These are phyloP conservation scores for Favolaschia claudopus DNA, from an alignment of 768 basidiomycete genomes.

Conservation along the genomic window DNA sequence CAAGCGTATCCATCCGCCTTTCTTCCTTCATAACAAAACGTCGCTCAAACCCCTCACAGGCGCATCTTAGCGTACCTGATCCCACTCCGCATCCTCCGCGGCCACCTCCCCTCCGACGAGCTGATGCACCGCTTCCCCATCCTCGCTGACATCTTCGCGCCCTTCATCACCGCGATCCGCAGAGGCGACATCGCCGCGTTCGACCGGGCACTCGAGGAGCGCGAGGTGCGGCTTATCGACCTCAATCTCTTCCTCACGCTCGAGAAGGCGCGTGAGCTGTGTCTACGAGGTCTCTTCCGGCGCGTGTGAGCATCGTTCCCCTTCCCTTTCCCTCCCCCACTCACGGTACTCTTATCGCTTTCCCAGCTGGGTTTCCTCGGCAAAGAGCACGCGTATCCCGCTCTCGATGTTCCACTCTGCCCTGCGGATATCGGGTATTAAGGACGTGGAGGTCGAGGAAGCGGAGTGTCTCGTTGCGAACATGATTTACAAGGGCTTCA, in stretches of 20 bases:
- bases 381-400: conserved; percentile 80
- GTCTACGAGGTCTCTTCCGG: conserved; percentile 83
- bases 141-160: conserved; percentile 74
- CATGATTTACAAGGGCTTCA: conserved; percentile 92
- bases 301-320: conserved; percentile 62
- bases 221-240: conserved; percentile 80
- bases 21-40: background rate
- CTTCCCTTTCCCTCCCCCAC: background rate
- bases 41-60: conserved; percentile 48
- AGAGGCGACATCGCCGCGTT: conserved; percentile 81
- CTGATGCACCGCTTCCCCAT: conserved; percentile 79
- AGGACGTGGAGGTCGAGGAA: conserved; percentile 74
- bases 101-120: conserved; percentile 79
- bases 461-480: conserved; percentile 95
- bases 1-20: conserved; percentile 67
- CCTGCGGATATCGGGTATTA: conserved; percentile 70
- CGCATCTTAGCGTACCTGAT: conserved; percentile 92
- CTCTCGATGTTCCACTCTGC: conserved; percentile 84
- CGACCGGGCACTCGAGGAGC: conserved; percentile 76
- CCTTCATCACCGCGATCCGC: conserved; percentile 84
- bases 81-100: conserved; percentile 87
- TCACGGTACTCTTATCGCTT: conserved; percentile 2
- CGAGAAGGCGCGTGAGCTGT: conserved; percentile 88
- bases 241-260: conserved; percentile 87
- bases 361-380: conserved; percentile 79